phyloP scores from a whole-genome alignment of 108 stramenopile species.

The Nitzschia inconspicua region DNA sequence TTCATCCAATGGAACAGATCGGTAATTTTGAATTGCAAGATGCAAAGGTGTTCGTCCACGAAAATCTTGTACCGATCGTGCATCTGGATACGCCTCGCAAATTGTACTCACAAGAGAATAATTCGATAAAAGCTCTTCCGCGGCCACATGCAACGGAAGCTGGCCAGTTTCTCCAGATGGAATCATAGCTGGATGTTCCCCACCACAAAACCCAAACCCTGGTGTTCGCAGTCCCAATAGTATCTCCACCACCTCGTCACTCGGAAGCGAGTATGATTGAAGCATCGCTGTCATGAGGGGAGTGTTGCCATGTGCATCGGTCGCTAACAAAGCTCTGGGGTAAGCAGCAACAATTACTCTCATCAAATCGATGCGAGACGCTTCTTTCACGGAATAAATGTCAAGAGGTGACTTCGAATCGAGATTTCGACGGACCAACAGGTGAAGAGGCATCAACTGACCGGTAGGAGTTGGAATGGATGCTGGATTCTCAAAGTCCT shows the following conservation, averaged over 20 bases:
- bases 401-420: background rate
- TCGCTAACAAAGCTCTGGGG: slow-evolving; percentile 31
- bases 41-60: slow-evolving; percentile 48
- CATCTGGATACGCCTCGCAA: slow-evolving; percentile 37
- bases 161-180: slow-evolving; percentile 18
- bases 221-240: slow-evolving; percentile 34
- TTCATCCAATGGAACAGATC: slow-evolving; percentile 19
- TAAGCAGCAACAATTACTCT: slow-evolving; percentile 37
- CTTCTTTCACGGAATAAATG: background rate
- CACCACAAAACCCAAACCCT: slow-evolving; percentile 6
- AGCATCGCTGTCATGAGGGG: slow-evolving; percentile 37
- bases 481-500: slow-evolving; percentile 27
- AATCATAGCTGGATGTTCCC: slow-evolving; percentile 28
- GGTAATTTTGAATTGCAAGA: slow-evolving; percentile 31
- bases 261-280: slow-evolving; percentile 17
- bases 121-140: slow-evolving; percentile 32
- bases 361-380: slow-evolving; percentile 9
- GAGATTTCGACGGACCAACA: slow-evolving; percentile 22
- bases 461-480: slow-evolving; percentile 27
- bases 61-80: slow-evolving; percentile 33
- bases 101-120: slow-evolving; percentile 21
- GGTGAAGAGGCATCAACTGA: slow-evolving; percentile 34
- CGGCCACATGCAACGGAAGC: slow-evolving; percentile 45
- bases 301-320: slow-evolving; percentile 35
- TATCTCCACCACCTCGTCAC: slow-evolving; percentile 26